Percentiles rank a stretch among this genome's conserved stretches.
phyloP scores from a whole-genome alignment of 176 grass and related monocot genomes.

The Carex parvula region DNA sequence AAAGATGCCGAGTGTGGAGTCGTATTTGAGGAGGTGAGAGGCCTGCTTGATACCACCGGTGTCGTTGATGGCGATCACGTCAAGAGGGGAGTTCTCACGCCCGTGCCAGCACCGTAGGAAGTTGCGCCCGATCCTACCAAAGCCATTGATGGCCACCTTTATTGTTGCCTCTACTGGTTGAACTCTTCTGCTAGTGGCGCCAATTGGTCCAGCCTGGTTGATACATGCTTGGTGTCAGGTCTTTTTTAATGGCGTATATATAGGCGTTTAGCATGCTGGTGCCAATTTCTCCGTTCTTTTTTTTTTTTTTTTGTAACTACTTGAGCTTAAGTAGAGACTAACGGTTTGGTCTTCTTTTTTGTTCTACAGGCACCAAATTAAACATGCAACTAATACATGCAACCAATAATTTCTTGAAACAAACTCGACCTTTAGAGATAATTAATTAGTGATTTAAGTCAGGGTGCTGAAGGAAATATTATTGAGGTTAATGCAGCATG shows the following conservation, averaged over 20 bases:
- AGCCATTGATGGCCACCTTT: constrained; percentile 57
- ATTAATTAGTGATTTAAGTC: background rate
- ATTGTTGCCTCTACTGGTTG: constrained; percentile 41
- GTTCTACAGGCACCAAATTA: background rate
- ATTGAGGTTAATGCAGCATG: background rate
- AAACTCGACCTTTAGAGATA: background rate
- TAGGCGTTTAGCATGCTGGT: background rate
- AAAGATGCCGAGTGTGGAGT: constrained; percentile 53
- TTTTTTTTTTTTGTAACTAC: background rate
- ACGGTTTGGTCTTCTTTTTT: background rate
- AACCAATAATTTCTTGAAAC: background rate
- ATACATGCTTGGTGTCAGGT: constrained; percentile 1
- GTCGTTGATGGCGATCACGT: constrained; percentile 54
- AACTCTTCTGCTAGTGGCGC: constrained; percentile 17
- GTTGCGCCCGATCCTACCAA: constrained; percentile 50
- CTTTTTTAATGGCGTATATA: background rate
- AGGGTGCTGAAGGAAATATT: background rate
- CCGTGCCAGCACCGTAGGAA: constrained; percentile 61
- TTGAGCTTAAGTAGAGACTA: background rate
- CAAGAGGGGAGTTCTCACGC: constrained; percentile 39
- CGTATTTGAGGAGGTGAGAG: constrained; percentile 54
- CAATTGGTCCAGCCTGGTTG: background rate
- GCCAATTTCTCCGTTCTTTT: background rate
- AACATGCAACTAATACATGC: background rate
- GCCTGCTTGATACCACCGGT: constrained; percentile 52